Evolutionary conservation across 805 yeast species (phyloP), one percentile per base, ranked within the genome.

Genomic region (Saturnispora mendoncae): DNA sequence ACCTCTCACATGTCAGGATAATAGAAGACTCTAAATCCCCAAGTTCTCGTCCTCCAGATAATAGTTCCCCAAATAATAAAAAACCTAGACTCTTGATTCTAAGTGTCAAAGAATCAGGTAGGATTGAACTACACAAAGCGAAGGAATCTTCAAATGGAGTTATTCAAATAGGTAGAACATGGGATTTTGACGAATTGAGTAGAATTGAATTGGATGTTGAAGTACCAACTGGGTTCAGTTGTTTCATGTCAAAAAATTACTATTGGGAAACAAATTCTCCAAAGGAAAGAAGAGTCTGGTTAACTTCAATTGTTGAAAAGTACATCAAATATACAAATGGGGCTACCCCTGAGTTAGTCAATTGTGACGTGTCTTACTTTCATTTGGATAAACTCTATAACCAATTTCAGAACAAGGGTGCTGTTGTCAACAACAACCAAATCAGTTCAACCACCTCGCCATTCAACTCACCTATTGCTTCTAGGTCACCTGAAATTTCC

Each of bases 81-180:
- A 85, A 86, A 50, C 67, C 71, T 30, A 66, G 94, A 55, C 63
- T 81, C 4, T 60, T 84, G 45, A 72, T 74, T 10, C 58, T 79
- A 17, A 76, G 88, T 28, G 75, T 73, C 2, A 76, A 80, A 54
- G 10, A 38, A 21, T 69, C 79, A 6, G 90, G 90, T 0, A 63
- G 81, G 20, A 79, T 84, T 25, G 69, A 78, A 43, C 52, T 88
- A 10, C 95, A 87, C 57, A 88, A 90, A 60, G 95, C 94, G 2
- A 78, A 94, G 52, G 86, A 76, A 56, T 81, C 82, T 51, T 66
- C 73, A 8, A 83, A 84, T 50, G 80, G 83, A 1, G 59, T 78
- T 1, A 76, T 83, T 52, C 97, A 88, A 61, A 84, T 88, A 39
- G 97, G 97, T 25, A 73, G 96, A 53, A 82, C 94, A 3, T 88